Conservation (phyloP, 345 rosid genomes). For the Eucalyptus shirleyi region DNA sequence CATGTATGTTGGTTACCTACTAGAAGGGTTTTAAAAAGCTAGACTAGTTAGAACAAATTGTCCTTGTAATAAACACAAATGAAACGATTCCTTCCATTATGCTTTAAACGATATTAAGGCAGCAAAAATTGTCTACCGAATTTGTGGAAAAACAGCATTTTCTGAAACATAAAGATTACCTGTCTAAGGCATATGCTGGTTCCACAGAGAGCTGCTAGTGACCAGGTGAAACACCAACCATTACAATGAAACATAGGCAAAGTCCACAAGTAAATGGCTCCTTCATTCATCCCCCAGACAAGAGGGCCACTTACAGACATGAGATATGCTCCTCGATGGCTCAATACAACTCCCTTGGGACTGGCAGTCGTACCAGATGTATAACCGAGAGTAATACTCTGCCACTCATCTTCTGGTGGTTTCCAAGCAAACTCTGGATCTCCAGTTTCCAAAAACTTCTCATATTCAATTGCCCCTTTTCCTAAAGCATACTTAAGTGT, state of each 20-base stretch:
- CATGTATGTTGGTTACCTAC: background rate
- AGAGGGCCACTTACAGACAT: constrained; percentile 60
- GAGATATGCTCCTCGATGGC: constrained; percentile 83
- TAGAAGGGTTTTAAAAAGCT: background rate
- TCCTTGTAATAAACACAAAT: background rate
- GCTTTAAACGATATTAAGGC: background rate
- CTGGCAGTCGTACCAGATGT: constrained; percentile 96
- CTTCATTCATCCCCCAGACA: constrained; percentile 88
- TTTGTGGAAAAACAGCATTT: background rate
- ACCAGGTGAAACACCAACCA: constrained; percentile 92
- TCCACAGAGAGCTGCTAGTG: constrained; percentile 71
- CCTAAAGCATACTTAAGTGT: constrained; percentile 36
- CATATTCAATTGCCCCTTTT: constrained; percentile 80
- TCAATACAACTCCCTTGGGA: constrained; percentile 83
- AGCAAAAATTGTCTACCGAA: background rate
- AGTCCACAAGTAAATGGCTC: constrained; percentile 86
- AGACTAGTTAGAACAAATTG: background rate
- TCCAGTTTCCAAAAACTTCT: constrained; percentile 61
- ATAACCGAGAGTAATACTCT: constrained; percentile 84
- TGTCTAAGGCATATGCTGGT: constrained; percentile 88
- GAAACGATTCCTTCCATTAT: background rate
- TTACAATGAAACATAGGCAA: constrained; percentile 93
- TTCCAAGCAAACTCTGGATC: constrained; percentile 68
- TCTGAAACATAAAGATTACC: constrained; percentile 22
- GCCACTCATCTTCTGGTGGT: constrained; percentile 95